Evolutionary conservation across 2,329 filamentous ascomycete genomes (phyloP), one percentile per base, ranked within the genome.

Genomic region (Fusarium sp.): DNA sequence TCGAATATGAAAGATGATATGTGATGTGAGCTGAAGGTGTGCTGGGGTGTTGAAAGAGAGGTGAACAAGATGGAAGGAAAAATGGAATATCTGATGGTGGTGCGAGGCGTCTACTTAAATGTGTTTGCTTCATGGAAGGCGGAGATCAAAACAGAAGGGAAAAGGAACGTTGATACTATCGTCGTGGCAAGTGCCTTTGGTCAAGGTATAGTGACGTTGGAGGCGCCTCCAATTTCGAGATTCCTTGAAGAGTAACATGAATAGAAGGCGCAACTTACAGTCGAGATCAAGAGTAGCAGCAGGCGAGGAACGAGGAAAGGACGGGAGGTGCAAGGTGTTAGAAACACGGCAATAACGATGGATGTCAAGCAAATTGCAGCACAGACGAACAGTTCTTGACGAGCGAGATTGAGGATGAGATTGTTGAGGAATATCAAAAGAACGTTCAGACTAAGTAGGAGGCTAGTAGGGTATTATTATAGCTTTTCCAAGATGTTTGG

Each of bases 51-150:
- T n/a, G 26, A 28, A 55, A 57, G 54, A 67, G 50, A 35, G 66
- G 57, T 59, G 63, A 53, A 61, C 44, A 50, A 63, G 58, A 60
- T 57, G 48, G 32, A 54, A 42, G 53, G 44, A 36, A 47, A 35
- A 48, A 58, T 36, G 54, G 47, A 38, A 60, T 9, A 12, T 48
- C 32, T 22, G 15, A 17, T 17, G 45, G 42, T 32, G 56, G 68
- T 66, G 72, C 59, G 65, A 75, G 50, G 47, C 24, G 61, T 35
- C 65, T 60, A 58, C 61, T 75, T 73, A 73, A 64, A 73, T 69
- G 63, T 63, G 60, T 74, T 75, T 66, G 57, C 32, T 14, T 18
- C 39, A 70, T 36, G 55, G 42, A 54, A 72, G 56, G 59, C 38
- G 69, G 24, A 38, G 47, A 41, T 26, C n/a, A 24, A 26, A 47